Conservation (phyloP, 2,329 filamentous ascomycete genomes). For the Aspergillus melleus region DNA sequence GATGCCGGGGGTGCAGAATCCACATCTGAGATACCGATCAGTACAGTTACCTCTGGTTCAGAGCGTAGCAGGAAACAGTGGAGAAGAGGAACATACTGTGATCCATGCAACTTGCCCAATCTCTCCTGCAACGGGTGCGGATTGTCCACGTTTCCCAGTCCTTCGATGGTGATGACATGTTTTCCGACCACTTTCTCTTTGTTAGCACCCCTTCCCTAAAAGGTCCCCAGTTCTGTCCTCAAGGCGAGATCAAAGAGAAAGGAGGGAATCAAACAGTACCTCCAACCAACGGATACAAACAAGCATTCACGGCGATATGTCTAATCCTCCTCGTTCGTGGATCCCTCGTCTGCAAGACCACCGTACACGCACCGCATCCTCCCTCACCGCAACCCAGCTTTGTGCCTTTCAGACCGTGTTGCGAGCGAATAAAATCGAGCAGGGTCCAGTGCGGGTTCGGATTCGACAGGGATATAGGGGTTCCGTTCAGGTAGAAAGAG, state of each 20-base stretch:
- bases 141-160: constrained; percentile 75
- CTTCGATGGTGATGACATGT: constrained; percentile 90
- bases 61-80: not conserved
- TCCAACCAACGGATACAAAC: constrained; percentile 80
- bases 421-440: constrained; percentile 68
- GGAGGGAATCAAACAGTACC: no score
- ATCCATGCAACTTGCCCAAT: constrained; percentile 81
- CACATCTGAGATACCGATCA: constrained; percentile 46
- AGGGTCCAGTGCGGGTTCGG: constrained; percentile 84
- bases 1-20: constrained; percentile 88
- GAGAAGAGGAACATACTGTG: constrained; percentile 50
- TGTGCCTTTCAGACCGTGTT: constrained; percentile 77
- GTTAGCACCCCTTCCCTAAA: no score
- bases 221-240: no score
- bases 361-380: constrained; percentile 86
- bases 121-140: constrained; percentile 84
- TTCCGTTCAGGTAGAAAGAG: constrained; percentile 85
- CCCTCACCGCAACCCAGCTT: constrained; percentile 75
- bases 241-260: no score
- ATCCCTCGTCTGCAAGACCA: constrained; percentile 52
- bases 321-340: constrained; percentile 70
- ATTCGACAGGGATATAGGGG: constrained; percentile 62
- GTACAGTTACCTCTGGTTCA: no score
- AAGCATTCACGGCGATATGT: constrained; percentile 86
- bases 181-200: constrained; percentile 70